Evolutionary conservation across 768 basidiomycete genomes (phyloP), one percentile per base, ranked within the genome.

Genomic region (Rhodotorula diobovata): DNA sequence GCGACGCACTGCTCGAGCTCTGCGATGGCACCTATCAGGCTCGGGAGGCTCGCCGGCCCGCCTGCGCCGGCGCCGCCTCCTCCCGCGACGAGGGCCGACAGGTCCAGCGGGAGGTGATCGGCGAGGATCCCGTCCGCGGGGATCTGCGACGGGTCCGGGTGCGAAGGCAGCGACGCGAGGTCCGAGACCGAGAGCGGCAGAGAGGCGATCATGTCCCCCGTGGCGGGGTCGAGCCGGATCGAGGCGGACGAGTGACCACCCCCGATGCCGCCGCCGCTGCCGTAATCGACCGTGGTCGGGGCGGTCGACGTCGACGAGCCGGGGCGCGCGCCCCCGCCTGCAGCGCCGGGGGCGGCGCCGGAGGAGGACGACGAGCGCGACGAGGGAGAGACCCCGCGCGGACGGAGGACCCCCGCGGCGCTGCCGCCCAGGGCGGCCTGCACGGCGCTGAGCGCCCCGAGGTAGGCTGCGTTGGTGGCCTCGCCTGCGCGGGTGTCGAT

Each of bases 1-100:
- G 70, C 70, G 45, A 71, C 70, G 61, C 70, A 71, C 57, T 67
- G 66, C 55, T 71, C 70, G 30, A 71, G 57, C 59, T 71, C 70
- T 12, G 66, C 57, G 45, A 71, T 71, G 15, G 70, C 70, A 23
- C 54, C 54, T 66, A 71, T 71, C 20, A 71, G 32, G 54, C 55
- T 58, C 43, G 70, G 70, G 15, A 71, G 57, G 34, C 51, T 55
- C 46, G 70, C 70, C 28, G 70, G 65, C 20, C 56, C 56, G 56
- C 34, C 12, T n/a, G n/a, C n/a, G n/a, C n/a, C n/a, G n/a, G n/a
- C n/a, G n/a, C n/a, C n/a, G n/a, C n/a, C n/a, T n/a, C n/a, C n/a
- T n/a, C n/a, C n/a, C n/a, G n/a, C n/a, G n/a, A n/a, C n/a, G n/a
- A n/a, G n/a, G n/a, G n/a, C n/a, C n/a, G n/a, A n/a, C 25, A 50